Evolutionary conservation across 768 basidiomycete species (phyloP).

Genomic region (Boletus speciosus): DNA sequence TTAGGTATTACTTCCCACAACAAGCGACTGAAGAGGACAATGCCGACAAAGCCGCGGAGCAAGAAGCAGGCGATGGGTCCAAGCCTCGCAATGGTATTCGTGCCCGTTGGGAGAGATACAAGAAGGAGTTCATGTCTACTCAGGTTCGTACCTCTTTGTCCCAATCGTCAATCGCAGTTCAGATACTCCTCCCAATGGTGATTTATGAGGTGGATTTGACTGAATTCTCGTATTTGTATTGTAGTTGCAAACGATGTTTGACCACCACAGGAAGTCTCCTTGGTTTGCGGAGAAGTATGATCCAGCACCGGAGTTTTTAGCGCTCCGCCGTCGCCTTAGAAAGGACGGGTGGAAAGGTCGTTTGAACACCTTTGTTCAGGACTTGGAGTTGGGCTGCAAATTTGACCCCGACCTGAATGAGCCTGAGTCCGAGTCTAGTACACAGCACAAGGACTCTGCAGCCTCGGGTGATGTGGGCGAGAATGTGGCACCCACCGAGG

Average conservation of each 20-base stretch:
- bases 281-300: conserved; percentile 99
- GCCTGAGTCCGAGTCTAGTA: conserved; percentile 48
- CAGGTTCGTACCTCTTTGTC: conserved; percentile 64
- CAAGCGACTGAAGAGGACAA: conserved; percentile 80
- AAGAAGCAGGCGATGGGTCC: conserved; percentile 76
- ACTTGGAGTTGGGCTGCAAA: conserved; percentile 73
- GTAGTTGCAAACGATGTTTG: conserved; percentile 94
- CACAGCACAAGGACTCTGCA: conserved; percentile 51
- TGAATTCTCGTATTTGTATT: conserved; percentile 37
- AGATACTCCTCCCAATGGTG: conserved; percentile 12
- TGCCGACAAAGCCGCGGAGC: conserved; percentile 79
- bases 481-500: conserved; percentile 41
- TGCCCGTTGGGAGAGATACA: conserved; percentile 88
- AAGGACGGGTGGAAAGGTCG: conserved; percentile 83
- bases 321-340: conserved; percentile 73
- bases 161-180: conserved; percentile 5
- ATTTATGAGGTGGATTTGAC: conserved; percentile 13
- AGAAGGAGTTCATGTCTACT: conserved; percentile 81
- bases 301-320: conserved; percentile 63
- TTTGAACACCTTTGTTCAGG: conserved; percentile 67
- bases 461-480: conserved; percentile 36
- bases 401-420: conserved; percentile 77
- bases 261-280: conserved; percentile 90
- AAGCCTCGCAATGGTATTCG: conserved; percentile 85
- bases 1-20: conserved; percentile 69